phyloP scores from a whole-genome alignment of 768 basidiomycete genomes.

The Gymnopilus junonius region DNA sequence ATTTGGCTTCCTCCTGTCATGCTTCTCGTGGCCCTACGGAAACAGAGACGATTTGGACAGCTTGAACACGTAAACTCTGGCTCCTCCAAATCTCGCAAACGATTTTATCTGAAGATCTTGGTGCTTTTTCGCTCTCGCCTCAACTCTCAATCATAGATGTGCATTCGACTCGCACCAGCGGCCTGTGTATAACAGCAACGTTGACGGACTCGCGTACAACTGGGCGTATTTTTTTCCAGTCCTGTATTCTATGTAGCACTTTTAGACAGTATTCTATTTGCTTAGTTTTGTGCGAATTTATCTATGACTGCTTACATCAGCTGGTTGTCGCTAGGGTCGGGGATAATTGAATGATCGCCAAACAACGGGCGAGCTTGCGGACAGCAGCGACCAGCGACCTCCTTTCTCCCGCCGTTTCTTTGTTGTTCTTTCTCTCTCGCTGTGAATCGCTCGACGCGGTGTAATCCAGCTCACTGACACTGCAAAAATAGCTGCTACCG shows the following conservation, averaged over 20 bases:
- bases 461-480: background rate
- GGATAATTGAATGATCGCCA: background rate
- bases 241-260: slow-evolving; percentile 22
- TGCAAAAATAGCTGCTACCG: background rate
- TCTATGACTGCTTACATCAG: slow-evolving; percentile 10
- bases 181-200: slow-evolving; percentile 18
- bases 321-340: background rate
- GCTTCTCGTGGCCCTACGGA: slow-evolving; percentile 19
- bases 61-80: slow-evolving; percentile 7
- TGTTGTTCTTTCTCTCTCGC: background rate
- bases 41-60: slow-evolving; percentile 25
- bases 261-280: slow-evolving; percentile 14
- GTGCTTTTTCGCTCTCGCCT: slow-evolving; percentile 8
- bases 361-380: background rate
- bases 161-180: slow-evolving; percentile 14
- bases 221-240: slow-evolving; percentile 11
- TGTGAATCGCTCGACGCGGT: slow-evolving; percentile 21
- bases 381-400: background rate
- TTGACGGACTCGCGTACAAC: slow-evolving; percentile 11
- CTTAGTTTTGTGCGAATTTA: slow-evolving; percentile 1
- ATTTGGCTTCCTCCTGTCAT: slow-evolving; percentile 22
- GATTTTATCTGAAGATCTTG: slow-evolving; percentile 12
- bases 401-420: background rate
- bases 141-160: slow-evolving; percentile 11
- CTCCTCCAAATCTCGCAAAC: background rate